These are phyloP conservation scores for Juglanconis sp. DNA, from an alignment of 2,329 filamentous ascomycete genomes.

Conservation along the genomic window DNA sequence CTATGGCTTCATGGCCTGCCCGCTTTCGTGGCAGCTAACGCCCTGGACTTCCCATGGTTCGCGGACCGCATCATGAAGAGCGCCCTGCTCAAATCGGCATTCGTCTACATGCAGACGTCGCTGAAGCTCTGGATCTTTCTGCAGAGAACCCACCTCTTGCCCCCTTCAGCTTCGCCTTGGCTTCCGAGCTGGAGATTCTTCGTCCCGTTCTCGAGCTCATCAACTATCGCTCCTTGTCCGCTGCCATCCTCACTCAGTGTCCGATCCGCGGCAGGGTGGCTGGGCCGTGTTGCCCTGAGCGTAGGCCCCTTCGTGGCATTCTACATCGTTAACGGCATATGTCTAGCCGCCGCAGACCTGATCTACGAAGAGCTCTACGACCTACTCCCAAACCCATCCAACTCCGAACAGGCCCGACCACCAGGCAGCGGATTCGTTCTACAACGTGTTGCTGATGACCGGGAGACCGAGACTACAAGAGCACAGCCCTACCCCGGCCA, in stretches of 20 bases:
- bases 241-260: conserved; percentile 35
- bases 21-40: conserved; percentile 33
- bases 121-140: conserved; percentile 51
- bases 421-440: background rate
- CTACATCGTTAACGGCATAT: conserved; percentile 29
- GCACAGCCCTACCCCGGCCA: background rate
- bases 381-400: conserved; percentile 10
- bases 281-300: conserved; percentile 38
- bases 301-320: conserved; percentile 46
- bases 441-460: background rate
- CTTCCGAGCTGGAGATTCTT: conserved; percentile 50
- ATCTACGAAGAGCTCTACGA: conserved; percentile 9
- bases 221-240: conserved; percentile 47
- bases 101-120: conserved; percentile 42
- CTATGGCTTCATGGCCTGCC: conserved; percentile 39
- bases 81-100: conserved; percentile 12
- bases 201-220: conserved; percentile 50
- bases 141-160: conserved; percentile 48
- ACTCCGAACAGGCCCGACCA: background rate
- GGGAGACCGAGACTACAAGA: background rate
- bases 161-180: conserved; percentile 33
- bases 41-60: conserved; percentile 10
- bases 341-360: conserved; percentile 19
- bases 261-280: conserved; percentile 41
- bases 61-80: conserved; percentile 2